Evolutionary conservation across 495 filamentous ascomycete species (phyloP).

Genomic region (Hypoxylon lenormandii): DNA sequence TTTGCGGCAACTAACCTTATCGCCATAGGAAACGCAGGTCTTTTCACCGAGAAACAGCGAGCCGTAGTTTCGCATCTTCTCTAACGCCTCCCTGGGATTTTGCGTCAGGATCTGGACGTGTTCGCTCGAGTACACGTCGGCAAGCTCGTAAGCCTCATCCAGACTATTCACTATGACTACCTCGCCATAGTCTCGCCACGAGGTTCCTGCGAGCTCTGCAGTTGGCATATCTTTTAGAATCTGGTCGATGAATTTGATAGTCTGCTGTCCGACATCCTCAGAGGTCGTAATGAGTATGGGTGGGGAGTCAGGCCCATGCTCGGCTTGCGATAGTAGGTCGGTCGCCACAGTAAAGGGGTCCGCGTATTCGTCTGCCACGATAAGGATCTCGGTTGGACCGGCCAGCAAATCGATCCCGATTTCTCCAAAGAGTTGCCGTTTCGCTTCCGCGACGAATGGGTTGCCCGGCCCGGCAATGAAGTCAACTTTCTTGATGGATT

Average conservation of each 20-base stretch:
- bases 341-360: constrained; percentile 66
- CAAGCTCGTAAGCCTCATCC: constrained; percentile 63
- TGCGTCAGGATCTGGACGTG: constrained; percentile 67
- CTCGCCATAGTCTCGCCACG: constrained; percentile 64
- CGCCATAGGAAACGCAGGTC: constrained; percentile 66
- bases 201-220: constrained; percentile 56
- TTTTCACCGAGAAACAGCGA: constrained; percentile 66
- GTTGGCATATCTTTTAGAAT: constrained; percentile 60
- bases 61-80: constrained; percentile 66
- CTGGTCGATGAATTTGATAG: constrained; percentile 56
- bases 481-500: constrained; percentile 65
- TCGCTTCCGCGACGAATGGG: constrained; percentile 67
- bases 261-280: constrained; percentile 55
- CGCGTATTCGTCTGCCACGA: constrained; percentile 63
- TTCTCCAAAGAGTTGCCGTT: constrained; percentile 66
- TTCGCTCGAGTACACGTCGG: constrained; percentile 65
- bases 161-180: constrained; percentile 58
- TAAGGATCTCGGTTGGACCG: constrained; percentile 67
- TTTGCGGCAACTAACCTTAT: constrained; percentile 53
- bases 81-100: constrained; percentile 61
- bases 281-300: constrained; percentile 64
- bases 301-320: constrained; percentile 66
- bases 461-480: constrained; percentile 69
- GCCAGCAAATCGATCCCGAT: constrained; percentile 68
- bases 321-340: constrained; percentile 65